A percentile compares a stretch with the other conserved stretches of the same genome.
These are phyloP conservation scores for Clarireedia sp. DNA, from an alignment of 2,329 filamentous ascomycete genomes.

Conservation along the genomic window DNA sequence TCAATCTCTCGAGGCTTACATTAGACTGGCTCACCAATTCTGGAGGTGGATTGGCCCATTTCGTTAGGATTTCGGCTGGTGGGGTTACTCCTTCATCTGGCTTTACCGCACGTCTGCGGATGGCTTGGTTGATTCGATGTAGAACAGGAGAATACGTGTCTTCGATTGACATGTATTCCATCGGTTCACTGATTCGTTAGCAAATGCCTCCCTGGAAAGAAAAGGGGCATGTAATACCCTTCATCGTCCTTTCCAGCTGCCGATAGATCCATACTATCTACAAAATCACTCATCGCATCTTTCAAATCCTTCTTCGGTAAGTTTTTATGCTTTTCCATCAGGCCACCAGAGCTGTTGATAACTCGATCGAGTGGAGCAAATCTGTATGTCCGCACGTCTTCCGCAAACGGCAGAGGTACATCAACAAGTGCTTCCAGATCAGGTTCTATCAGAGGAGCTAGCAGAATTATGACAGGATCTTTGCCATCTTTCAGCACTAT, in stretches of 20 bases:
- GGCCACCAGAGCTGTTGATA: constrained; percentile 76
- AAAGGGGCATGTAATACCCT: constrained; percentile 41
- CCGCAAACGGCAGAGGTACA: constrained; percentile 82
- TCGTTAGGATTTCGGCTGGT: constrained; percentile 55
- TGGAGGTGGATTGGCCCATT: constrained; percentile 65
- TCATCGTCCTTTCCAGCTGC: constrained; percentile 64
- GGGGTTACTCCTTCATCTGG: constrained; percentile 56
- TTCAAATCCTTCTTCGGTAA: constrained; percentile 68
- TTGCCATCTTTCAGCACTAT: constrained; percentile 79
- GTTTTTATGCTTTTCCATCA: constrained; percentile 73
- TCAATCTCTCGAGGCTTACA: constrained; percentile 53
- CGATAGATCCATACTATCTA: constrained; percentile 86
- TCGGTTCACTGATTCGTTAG: constrained; percentile 35
- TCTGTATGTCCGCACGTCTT: constrained; percentile 83
- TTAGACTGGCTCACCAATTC: constrained; percentile 52
- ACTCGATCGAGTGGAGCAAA: constrained; percentile 88
- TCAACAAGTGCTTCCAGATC: constrained; percentile 84
- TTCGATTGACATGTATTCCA: constrained; percentile 69
- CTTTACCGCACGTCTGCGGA: constrained; percentile 73
- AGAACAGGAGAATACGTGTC: constrained; percentile 78
- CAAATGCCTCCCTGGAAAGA: constrained; percentile 9
- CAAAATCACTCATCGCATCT: constrained; percentile 80
- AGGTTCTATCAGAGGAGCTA: constrained; percentile 71
- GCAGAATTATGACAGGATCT: constrained; percentile 65
- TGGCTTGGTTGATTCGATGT: constrained; percentile 82